Conservation (phyloP, 805 yeast species). For the Cephaloascus albidus region DNA sequence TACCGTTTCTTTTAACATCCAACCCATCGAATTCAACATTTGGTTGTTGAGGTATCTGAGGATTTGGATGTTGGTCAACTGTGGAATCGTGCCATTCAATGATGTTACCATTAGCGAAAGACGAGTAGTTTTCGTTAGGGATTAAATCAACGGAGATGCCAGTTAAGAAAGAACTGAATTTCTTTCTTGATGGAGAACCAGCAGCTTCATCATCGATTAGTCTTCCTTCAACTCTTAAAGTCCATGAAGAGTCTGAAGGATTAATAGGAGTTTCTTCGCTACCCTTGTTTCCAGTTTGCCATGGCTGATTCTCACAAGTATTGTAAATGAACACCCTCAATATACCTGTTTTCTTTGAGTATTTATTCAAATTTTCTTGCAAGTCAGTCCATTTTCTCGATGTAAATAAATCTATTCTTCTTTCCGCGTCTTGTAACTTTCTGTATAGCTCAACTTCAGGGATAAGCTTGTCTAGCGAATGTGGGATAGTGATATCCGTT, state of each 20-base stretch:
- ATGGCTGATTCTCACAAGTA: conserved; percentile 78
- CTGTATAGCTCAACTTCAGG: conserved; percentile 72
- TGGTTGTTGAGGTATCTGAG: conserved; percentile 23
- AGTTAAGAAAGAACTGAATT: conserved; percentile 73
- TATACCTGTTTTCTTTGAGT: conserved; percentile 39
- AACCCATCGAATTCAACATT: conserved; percentile 65
- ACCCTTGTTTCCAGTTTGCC: conserved; percentile 38
- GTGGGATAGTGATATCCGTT: conserved; percentile 29
- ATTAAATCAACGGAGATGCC: conserved; percentile 76
- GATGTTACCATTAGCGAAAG: conserved; percentile 25
- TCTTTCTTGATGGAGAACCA: conserved; percentile 40
- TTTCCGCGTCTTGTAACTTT: conserved; percentile 72
- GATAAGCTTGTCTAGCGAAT: conserved; percentile 26
- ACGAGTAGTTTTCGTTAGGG: conserved; percentile 28
- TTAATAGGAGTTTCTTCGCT: conserved; percentile 7
- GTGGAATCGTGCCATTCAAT: conserved; percentile 87
- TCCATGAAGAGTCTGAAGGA: conserved; percentile 54
- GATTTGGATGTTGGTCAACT: conserved; percentile 13
- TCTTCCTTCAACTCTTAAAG: conserved; percentile 82
- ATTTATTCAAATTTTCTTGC: conserved; percentile 52
- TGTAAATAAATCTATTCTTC: conserved; percentile 67
- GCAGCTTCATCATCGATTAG: conserved; percentile 46
- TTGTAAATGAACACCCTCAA: conserved; percentile 79
- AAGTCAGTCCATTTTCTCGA: conserved; percentile 80
- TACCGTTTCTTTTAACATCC: conserved; percentile 76